Percentiles rank a stretch among this genome's conserved stretches.
phyloP scores from a whole-genome alignment of 805 yeast species.

The Kodamaea nitidulidarum region DNA sequence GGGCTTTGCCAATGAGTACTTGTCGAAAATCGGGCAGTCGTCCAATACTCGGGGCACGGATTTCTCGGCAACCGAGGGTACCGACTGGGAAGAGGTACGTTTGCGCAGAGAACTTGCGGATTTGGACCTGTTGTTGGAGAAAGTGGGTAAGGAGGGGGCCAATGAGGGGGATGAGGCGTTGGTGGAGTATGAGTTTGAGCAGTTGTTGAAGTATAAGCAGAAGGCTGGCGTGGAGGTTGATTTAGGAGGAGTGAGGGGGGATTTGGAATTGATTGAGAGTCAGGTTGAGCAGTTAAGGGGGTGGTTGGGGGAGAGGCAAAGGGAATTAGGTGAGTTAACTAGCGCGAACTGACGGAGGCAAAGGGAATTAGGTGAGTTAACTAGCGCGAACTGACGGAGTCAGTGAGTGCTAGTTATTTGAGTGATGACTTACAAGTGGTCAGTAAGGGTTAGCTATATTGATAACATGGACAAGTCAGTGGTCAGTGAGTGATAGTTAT shows the following conservation, averaged over 20 bases:
- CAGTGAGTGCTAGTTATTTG: no score
- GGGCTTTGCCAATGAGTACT: slow-evolving; percentile 52
- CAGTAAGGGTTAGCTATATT: no score
- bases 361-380: no score
- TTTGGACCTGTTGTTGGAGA: slow-evolving; percentile 60
- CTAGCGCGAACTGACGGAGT: no score
- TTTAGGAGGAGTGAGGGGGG: slow-evolving; percentile 52
- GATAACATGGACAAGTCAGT: no score
- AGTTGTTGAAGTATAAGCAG: slow-evolving; percentile 70
- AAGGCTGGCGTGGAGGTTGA: slow-evolving; percentile 34
- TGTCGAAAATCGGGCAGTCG: slow-evolving; percentile 54
- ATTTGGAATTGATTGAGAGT: slow-evolving; percentile 65
- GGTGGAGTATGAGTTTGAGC: slow-evolving; percentile 68
- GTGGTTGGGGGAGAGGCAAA: slow-evolving; percentile 57
- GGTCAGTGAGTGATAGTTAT: no score
- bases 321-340: no score
- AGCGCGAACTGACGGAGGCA: no score
- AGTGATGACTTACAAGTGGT: no score
- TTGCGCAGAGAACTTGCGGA: slow-evolving; percentile 74
- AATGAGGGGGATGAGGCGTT: slow-evolving; percentile 22
- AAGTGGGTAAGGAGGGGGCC: slow-evolving; percentile 34
- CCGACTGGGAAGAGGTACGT: slow-evolving; percentile 91
- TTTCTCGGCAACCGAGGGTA: slow-evolving; percentile 66
- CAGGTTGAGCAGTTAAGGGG: slow-evolving; percentile 74
- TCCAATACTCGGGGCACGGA: slow-evolving; percentile 56